These are phyloP conservation scores for Coelastrella sp. DNA, from an alignment of 139 green algal genomes.

Conservation along the genomic window DNA sequence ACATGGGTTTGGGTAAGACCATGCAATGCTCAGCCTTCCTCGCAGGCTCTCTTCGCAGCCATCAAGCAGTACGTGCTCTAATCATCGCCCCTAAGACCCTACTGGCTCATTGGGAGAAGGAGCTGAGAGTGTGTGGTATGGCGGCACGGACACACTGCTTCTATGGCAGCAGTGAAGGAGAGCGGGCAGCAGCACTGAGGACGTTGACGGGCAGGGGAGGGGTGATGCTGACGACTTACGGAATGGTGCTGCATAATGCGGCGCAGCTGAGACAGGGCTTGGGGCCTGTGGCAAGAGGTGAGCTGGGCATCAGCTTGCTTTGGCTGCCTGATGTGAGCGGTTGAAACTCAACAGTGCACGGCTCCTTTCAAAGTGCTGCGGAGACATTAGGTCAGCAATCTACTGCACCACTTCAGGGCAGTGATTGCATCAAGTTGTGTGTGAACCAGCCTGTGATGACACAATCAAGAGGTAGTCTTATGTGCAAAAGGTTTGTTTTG, in stretches of 20 bases:
- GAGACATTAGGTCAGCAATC: too few species aligned
- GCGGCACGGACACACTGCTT: conserved; percentile 14
- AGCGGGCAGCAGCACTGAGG: conserved; percentile 52
- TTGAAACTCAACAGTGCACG: too few species aligned
- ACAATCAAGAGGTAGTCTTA: too few species aligned
- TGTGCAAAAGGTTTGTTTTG: too few species aligned
- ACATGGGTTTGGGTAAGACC: conserved; percentile 85
- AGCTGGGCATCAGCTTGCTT: too few species aligned
- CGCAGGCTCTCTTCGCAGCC: conserved; percentile 38
- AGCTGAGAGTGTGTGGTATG: conserved; percentile 87
- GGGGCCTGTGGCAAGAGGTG: neutral
- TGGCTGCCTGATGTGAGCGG: too few species aligned
- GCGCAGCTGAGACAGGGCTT: neutral
- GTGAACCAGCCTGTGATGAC: too few species aligned
- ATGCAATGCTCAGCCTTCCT: conserved; percentile 85
- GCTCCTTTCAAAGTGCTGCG: too few species aligned
- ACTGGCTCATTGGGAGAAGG: conserved; percentile 87
- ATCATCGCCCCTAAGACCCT: conserved; percentile 92
- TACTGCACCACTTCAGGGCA: too few species aligned
- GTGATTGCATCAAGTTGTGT: too few species aligned
- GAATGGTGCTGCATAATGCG: conserved; percentile 91
- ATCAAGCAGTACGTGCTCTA: conserved; percentile 63
- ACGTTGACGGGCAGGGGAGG: conserved; percentile 43
- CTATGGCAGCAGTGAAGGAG: conserved; percentile 43
- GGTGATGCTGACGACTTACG: conserved; percentile 95